phyloP scores from a whole-genome alignment of 352 stramenopile genomes.

The Pythium monospermum region DNA sequence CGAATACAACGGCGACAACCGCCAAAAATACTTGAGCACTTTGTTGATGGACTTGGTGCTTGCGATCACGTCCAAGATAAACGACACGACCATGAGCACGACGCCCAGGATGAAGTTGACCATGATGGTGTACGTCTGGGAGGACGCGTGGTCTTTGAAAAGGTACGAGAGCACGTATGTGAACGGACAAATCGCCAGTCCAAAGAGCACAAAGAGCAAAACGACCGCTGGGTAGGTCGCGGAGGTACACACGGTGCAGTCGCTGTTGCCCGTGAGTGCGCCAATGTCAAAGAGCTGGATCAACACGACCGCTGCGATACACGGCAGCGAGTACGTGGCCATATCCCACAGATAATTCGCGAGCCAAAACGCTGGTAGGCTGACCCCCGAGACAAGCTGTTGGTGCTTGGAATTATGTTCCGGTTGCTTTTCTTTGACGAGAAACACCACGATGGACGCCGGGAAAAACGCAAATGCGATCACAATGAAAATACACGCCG shows the following conservation, averaged over 20 bases:
- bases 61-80: conserved; percentile 35
- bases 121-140: conserved; percentile 54
- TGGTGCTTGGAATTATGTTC: conserved; percentile 89
- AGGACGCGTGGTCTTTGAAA: conserved; percentile 44
- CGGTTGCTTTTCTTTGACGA: conserved; percentile 89
- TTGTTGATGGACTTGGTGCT: conserved; percentile 28
- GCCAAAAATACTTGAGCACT: conserved; percentile 54
- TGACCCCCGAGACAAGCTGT: conserved; percentile 87
- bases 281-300: conserved; percentile 38
- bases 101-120: conserved; percentile 58
- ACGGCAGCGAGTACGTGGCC: conserved; percentile 75
- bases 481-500: conserved; percentile 65
- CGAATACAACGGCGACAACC: conserved; percentile 55
- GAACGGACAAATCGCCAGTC: conserved; percentile 54
- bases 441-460: conserved; percentile 86
- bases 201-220: conserved; percentile 53
- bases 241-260: conserved; percentile 25
- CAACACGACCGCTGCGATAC: conserved; percentile 32
- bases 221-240: conserved; percentile 36
- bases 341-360: conserved; percentile 92
- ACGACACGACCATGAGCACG: conserved; percentile 58
- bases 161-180: conserved; percentile 56
- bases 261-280: conserved; percentile 22
- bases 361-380: conserved; percentile 91
- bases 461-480: conserved; percentile 89